Conservation (phyloP, 371 early-diverging fungal species). For the Actinomucor elegans region DNA sequence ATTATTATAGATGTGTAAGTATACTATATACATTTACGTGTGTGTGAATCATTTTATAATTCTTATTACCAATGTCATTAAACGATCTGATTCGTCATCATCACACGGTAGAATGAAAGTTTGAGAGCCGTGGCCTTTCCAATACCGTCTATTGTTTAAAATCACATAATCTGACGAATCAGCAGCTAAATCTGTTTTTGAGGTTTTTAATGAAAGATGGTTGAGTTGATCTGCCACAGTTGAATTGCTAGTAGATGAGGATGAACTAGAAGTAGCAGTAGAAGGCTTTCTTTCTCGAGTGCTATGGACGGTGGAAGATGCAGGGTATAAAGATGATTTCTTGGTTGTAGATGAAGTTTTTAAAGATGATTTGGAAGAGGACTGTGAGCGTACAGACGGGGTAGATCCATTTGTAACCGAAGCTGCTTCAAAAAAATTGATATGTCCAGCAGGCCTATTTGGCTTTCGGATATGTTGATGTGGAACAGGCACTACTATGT, state of each 20-base stretch:
- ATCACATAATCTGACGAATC: neutral
- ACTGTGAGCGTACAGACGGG: neutral
- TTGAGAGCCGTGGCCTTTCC: conserved; percentile 10
- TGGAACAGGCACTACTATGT: neutral
- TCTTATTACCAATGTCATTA: conserved; percentile 37
- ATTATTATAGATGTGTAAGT: neutral
- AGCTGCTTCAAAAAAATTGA: conserved; percentile 27
- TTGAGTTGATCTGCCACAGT: neutral
- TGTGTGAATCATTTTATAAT: no score
- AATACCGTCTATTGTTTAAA: conserved; percentile 8
- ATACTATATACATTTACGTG: neutral
- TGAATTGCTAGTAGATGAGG: conserved; percentile 3
- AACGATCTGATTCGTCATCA: conserved; percentile 43
- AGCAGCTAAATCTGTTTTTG: neutral
- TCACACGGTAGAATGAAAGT: conserved; percentile 31
- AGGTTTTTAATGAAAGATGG: neutral
- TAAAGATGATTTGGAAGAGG: conserved; percentile 5
- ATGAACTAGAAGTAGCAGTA: neutral
- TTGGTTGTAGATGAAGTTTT: conserved; percentile 14
- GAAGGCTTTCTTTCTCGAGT: neutral
- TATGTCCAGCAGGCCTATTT: conserved; percentile 4
- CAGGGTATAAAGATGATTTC: conserved; percentile 4
- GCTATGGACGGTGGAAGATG: neutral
- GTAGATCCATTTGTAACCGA: conserved; percentile 8
- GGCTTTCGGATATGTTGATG: neutral